Evolutionary conservation across 1,139 yeast genomes (phyloP), one percentile per base, ranked within the genome.

Genomic region (Yamadazyma aaseri): DNA sequence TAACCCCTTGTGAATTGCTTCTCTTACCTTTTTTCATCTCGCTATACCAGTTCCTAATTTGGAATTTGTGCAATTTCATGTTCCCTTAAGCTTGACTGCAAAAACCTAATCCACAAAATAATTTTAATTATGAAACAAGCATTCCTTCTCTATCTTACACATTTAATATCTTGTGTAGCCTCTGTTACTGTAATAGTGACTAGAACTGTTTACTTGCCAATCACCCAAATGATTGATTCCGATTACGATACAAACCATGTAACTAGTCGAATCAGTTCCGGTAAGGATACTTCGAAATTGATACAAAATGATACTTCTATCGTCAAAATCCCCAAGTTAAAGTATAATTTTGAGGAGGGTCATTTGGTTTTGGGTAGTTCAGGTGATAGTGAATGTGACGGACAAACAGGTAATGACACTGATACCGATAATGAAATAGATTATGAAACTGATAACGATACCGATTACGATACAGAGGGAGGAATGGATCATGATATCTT

Each of bases 321-420:
- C 13, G 16, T 6, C n/a, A n/a, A n/a, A n/a, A n/a, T n/a, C n/a
- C n/a, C n/a, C n/a, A n/a, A n/a, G n/a, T n/a, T n/a, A n/a, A n/a
- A n/a, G n/a, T 21, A 21, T 10, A 14, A 15, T 7, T 23, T 30
- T 10, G 28, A 15, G 9, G 41, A 37, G 10, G 38, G 38, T 13
- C 41, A 37, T 20, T 32, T 37, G 5, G 23, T 37, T 12, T 25
- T 37, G 25, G 41, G 41, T 3, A 26, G 16, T 10, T 24, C 33
- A 7, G 24, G 18, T 17, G 31, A 8, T 3, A 11, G 14, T 12
- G 29, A 17, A 9, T 16, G 27, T n/a, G 27, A 22, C 17, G n/a
- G 22, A 9, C 28, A 17, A 9, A 3, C 29, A 6, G 29, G 17
- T 5, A 13, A n/a, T 20, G 34, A 20, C 15, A 21, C 17, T 27